phyloP scores from a whole-genome alignment of 75 land plant species.

The Picea glauca region DNA sequence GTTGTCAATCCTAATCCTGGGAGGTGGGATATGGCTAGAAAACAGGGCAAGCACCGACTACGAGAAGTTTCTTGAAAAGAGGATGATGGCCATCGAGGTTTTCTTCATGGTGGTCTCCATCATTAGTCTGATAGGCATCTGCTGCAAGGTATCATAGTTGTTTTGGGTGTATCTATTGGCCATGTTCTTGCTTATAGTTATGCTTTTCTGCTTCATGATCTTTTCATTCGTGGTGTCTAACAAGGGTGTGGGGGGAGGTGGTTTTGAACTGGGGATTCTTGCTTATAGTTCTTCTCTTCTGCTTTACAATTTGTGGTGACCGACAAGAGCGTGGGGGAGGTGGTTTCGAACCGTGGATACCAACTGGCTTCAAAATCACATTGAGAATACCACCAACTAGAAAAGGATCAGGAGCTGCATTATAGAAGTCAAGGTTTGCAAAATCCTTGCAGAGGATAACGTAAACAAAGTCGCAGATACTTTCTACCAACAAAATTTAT shows the following conservation, averaged over 20 bases:
- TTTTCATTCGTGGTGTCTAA: conserved; percentile 41
- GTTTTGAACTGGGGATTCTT: too few relatives aligned
- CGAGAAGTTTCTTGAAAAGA: conserved; percentile 40
- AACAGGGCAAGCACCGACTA: conserved; percentile 34
- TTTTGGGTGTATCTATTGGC: conserved; percentile 27
- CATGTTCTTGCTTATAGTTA: conserved; percentile 35
- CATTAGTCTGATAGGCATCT: conserved; percentile 15
- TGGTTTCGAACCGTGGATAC: conserved; percentile 20
- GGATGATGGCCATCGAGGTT: conserved; percentile 41
- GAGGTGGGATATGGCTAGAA: conserved; percentile 31
- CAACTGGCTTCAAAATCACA: conserved; percentile 30
- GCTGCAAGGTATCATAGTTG: conserved; percentile 22
- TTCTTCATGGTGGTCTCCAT: conserved; percentile 3
- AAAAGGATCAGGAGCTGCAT: conserved; percentile 28
- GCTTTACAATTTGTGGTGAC: too few relatives aligned
- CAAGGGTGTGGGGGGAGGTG: conserved; percentile 14
- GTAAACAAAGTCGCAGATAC: background rate
- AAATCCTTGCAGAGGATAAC: background rate
- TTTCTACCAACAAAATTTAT: conserved; percentile 28
- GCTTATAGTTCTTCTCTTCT: too few relatives aligned
- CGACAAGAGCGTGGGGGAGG: background rate
- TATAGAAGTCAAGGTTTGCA: conserved; percentile 29
- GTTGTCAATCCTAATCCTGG: conserved; percentile 20
- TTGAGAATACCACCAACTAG: conserved; percentile 26
- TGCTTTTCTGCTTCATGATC: conserved; percentile 32